These are phyloP conservation scores for Cicer pinnatifidum DNA, from an alignment of 306 rosid species.

Conservation along the genomic window DNA sequence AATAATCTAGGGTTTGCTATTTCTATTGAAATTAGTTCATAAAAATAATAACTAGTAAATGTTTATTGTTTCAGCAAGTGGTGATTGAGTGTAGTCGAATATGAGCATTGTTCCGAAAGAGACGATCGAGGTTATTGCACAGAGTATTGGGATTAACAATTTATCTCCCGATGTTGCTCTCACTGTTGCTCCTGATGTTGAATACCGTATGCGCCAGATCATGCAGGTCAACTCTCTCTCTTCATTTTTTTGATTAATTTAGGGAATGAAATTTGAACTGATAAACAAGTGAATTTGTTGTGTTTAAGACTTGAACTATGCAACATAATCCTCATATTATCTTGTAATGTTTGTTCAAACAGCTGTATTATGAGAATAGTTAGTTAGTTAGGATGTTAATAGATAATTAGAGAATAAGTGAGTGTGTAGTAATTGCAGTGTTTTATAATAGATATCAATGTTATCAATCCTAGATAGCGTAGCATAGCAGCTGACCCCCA, in stretches of 20 bases:
- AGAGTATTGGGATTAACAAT: slow-evolving; percentile 82
- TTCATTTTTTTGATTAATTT: neutral
- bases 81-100: slow-evolving; percentile 14
- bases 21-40: neutral
- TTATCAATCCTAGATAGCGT: neutral
- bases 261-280: neutral
- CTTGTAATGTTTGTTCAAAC: neutral
- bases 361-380: neutral
- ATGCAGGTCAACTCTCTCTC: slow-evolving; percentile 65
- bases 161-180: slow-evolving; percentile 74
- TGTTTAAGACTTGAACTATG: neutral
- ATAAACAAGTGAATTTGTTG: neutral
- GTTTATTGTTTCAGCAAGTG: neutral
- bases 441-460: neutral
- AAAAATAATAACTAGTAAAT: neutral
- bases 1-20: slow-evolving; percentile 34
- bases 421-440: neutral
- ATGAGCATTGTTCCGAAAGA: slow-evolving; percentile 92
- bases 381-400: neutral
- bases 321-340: neutral
- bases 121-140: slow-evolving; percentile 82
- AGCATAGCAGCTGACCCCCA: neutral
- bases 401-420: neutral
- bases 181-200: slow-evolving; percentile 84
- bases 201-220: slow-evolving; percentile 86